Conservation (phyloP, 1,284 basidiomycete species). For the Peniophora sp. region DNA sequence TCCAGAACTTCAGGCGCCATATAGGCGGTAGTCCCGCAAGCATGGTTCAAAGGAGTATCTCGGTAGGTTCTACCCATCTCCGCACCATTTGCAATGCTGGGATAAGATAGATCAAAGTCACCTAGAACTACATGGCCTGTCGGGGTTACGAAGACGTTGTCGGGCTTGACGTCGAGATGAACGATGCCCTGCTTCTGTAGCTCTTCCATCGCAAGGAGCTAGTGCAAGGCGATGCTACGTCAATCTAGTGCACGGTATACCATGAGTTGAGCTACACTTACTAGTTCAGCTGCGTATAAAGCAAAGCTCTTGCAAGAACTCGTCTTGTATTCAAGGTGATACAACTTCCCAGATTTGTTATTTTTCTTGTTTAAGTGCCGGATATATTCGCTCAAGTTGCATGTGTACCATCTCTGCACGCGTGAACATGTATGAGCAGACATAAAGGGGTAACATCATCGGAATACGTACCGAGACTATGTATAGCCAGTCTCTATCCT, state of each 20-base stretch:
- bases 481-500: background rate
- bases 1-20: no score
- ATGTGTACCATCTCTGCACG: no score
- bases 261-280: no score
- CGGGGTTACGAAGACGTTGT: slow-evolving; percentile 61
- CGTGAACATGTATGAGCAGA: slow-evolving; percentile 7
- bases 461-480: background rate
- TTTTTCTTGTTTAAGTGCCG: no score
- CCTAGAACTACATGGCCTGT: slow-evolving; percentile 57
- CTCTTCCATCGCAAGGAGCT: slow-evolving; percentile 14
- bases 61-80: slow-evolving; percentile 14
- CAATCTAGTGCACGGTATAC: no score
- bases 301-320: no score
- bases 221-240: slow-evolving; percentile 14
- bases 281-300: no score
- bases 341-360: no score
- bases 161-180: slow-evolving; percentile 35
- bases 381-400: no score
- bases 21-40: no score
- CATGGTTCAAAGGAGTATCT: no score
- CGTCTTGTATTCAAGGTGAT: no score
- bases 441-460: slow-evolving; percentile 8
- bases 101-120: slow-evolving; percentile 45
- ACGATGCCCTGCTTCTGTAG: slow-evolving; percentile 39
- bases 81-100: slow-evolving; percentile 34